Percentiles rank a stretch among this genome's conserved stretches.
Evolutionary conservation across 2,329 filamentous ascomycete genomes (phyloP).

Genomic region (Fusarium algeriense): DNA sequence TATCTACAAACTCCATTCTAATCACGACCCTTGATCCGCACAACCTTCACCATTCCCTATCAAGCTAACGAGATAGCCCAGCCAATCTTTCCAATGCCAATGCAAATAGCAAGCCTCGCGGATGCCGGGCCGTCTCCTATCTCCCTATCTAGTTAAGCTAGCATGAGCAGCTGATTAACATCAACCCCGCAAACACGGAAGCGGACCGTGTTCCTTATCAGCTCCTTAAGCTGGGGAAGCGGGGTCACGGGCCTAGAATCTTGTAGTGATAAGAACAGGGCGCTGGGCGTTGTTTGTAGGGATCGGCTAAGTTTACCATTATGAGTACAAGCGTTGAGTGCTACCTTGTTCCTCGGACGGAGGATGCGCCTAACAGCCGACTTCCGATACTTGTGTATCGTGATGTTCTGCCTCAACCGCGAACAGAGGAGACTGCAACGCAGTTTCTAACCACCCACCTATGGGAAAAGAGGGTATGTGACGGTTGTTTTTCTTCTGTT

Average conservation of each 20-base stretch:
- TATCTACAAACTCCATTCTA: neutral
- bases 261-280: neutral
- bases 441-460: neutral
- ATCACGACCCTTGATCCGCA: neutral
- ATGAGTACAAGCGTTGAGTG: neutral
- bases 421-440: neutral
- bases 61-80: neutral
- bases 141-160: neutral
- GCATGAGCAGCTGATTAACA: neutral
- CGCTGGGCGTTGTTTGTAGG: fast-evolving
- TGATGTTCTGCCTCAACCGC: neutral
- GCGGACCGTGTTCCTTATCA: neutral
- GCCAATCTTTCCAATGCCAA: neutral
- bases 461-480: neutral
- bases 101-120: neutral
- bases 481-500: neutral
- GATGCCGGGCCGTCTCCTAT: neutral
- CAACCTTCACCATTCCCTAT: neutral
- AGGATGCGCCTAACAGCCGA: neutral
- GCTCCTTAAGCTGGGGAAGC: neutral
- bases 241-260: neutral
- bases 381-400: neutral
- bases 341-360: neutral
- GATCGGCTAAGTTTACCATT: neutral
- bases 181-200: constrained; percentile 3